Evolutionary conservation across 2,329 filamentous ascomycete species (phyloP), one percentile per base, ranked within the genome.

Genomic region (Penicillium concentricum): DNA sequence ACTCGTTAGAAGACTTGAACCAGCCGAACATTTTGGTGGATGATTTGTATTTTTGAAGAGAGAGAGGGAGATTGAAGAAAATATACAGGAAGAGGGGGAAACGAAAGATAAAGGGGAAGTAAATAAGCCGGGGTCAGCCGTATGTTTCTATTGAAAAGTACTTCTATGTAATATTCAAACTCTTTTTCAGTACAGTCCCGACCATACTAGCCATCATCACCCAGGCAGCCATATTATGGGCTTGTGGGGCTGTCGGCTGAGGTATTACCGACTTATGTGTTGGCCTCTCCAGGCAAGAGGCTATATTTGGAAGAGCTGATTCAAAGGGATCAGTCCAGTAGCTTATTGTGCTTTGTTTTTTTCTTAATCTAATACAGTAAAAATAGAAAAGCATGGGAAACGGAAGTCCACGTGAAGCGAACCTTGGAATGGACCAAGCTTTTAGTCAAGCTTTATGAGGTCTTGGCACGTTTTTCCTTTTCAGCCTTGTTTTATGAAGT

Each of bases 1-100:
- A 34, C 26, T 56, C 53, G 24, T 44, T 45, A 26, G 47, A 51
- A 56, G 53, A 51, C 39, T 56, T 45, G 41, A 56, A 51, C 53
- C 53, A 56, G 32, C 53, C 41, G 53, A 56, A 56, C 53, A 56
- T 56, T n/a, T 26, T 51, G 34, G 22, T 8, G 2, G 24, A 48
- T 22, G 3, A 12, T 18, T 12, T 22, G 8, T 22, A 12, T n/a
- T 13, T 3, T 28, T n/a, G 16, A 20, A 10, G 15, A n/a, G 28
- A n/a, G 28, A 42, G 12, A 30, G 41, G 22, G 15, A 24, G 7
- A 3, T 32, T 9, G 15, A 5, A 22, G 26, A 28, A 38, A 10
- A 30, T 10, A 7, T 35, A 7, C 12, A 18, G 15, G 13, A 50
- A 18, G 42, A 20, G 26, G 18, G n/a, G n/a, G 22, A 30, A 4